phyloP scores from a whole-genome alignment of 768 basidiomycete genomes.

The Clitopilus passeckerianus region DNA sequence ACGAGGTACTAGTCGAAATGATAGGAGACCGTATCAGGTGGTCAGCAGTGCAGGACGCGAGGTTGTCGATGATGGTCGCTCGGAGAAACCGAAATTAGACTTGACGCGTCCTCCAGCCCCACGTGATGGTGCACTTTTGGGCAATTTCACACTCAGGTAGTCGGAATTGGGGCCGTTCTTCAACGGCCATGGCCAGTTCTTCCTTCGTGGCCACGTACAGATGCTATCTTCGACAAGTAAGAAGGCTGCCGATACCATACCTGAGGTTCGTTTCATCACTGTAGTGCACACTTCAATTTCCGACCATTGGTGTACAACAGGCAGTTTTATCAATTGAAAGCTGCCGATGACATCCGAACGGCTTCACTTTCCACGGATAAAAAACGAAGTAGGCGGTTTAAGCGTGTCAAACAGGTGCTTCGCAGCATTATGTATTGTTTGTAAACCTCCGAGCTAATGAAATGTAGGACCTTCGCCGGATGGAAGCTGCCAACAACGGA shows the following conservation, averaged over 20 bases:
- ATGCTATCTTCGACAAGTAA: constrained; percentile 34
- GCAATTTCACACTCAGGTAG: neutral
- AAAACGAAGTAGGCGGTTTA: constrained; percentile 35
- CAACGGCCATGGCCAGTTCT: neutral
- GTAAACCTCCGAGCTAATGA: neutral
- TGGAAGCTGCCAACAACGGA: constrained; percentile 52
- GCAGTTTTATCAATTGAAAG: constrained; percentile 60
- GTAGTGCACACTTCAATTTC: neutral
- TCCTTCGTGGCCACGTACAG: constrained; percentile 31
- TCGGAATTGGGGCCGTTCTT: too few relatives aligned
- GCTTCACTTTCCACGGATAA: constrained; percentile 29
- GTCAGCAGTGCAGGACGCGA: neutral
- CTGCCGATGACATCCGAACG: constrained; percentile 51
- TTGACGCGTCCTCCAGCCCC: neutral
- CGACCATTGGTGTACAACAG: constrained; percentile 28
- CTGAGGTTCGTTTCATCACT: constrained; percentile 27
- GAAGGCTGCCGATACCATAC: constrained; percentile 35
- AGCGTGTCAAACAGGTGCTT: constrained; percentile 47
- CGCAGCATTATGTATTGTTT: constrained; percentile 1
- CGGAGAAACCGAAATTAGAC: neutral
- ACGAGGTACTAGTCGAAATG: neutral
- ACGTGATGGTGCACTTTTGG: neutral
- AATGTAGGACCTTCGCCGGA: constrained; percentile 44
- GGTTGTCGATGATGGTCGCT: neutral
- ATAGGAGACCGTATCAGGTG: neutral